Evolutionary conservation across 1,284 basidiomycete genomes (phyloP).

Genomic region (Cystobasidium pallidum): DNA sequence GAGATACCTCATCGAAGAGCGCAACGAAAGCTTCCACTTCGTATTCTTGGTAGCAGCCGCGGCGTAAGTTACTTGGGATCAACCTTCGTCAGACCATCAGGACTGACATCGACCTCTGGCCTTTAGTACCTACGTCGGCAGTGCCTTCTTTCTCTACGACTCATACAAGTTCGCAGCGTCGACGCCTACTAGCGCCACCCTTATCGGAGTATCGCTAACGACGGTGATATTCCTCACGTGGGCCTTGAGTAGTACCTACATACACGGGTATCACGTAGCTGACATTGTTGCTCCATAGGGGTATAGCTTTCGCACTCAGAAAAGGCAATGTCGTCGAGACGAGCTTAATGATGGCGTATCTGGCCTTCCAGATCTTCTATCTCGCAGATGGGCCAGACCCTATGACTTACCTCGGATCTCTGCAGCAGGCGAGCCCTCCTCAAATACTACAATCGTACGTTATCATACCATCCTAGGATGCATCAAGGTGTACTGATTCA

Average conservation of each 20-base stretch:
- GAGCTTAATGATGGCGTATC: conserved; percentile 51
- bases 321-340: conserved; percentile 93
- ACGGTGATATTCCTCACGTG: conserved; percentile 75
- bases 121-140: conserved; percentile 50
- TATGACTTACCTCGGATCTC: conserved; percentile 49
- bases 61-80: conserved; percentile 62
- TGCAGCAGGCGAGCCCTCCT: conserved; percentile 40
- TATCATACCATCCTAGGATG: not conserved
- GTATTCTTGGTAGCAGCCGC: conserved; percentile 71
- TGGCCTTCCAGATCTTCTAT: conserved; percentile 53
- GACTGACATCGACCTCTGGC: no score
- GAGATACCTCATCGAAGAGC: conserved; percentile 69
- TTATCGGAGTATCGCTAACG: conserved; percentile 75
- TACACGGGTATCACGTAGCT: not conserved
- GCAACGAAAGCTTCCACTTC: conserved; percentile 74
- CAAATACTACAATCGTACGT: conserved; percentile 20
- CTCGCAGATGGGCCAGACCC: conserved; percentile 50
- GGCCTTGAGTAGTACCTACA: not conserved
- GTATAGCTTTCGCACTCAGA: conserved; percentile 83
- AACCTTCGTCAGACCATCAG: no score
- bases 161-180: conserved; percentile 72
- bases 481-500: not conserved
- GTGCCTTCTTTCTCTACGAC: conserved; percentile 52
- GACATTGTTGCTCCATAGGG: conserved; percentile 45
- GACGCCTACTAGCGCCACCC: conserved; percentile 78